Base-by-base conservation (phyloP, 2,329 filamentous ascomycete genomes). In the Aspergillus fumigatus region DNA sequence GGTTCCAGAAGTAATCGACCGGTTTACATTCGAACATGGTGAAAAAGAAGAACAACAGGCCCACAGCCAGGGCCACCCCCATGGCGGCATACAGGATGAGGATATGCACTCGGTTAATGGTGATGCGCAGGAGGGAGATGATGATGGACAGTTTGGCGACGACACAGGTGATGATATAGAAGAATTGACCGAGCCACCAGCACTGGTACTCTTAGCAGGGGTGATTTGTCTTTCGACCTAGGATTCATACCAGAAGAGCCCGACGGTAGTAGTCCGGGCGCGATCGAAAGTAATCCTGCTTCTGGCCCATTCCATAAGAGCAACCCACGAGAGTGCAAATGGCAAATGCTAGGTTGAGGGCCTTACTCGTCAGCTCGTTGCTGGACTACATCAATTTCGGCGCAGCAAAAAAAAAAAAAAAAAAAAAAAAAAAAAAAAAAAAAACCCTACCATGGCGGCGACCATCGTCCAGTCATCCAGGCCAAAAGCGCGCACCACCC, bases 181-280 rank as follows among this genome's bases (percentile, higher is more conserved):
- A 75, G 8, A 80, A 61, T 58, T 83, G 80, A 62, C 77, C 80
- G 8, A 83, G 67, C 67, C 77, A 83, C 79, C 79, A 83, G 54
- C 58, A 69, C 67, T 62, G 32, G 38, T 23, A 21, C 5, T 2
- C 48, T 54, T 19, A 7, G 21, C 27, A 4, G 47, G 14, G 14
- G 6, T 45, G 29, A 21, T 5, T 5, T 1, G 26, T 32, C 19
- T 2, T 8, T 45, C 29, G 21, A 4, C 14, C 5, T 47, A 11
- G 40, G 2, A 53, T 62, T 43, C 32, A 38, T 63, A 71, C 68
- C 53, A 70, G 51, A 17, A 70, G 26, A 5, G 65, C 67, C 23
- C 49, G 55, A 10, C 51, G 58, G n/a, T 65, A 57, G 48, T 68
- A 27, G 3, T 66, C 59, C 2, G 63, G 62, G 11, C 61, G 53